Evolutionary conservation across 441 rosid genomes (phyloP).

Genomic region (Adansonia grandidieri): DNA sequence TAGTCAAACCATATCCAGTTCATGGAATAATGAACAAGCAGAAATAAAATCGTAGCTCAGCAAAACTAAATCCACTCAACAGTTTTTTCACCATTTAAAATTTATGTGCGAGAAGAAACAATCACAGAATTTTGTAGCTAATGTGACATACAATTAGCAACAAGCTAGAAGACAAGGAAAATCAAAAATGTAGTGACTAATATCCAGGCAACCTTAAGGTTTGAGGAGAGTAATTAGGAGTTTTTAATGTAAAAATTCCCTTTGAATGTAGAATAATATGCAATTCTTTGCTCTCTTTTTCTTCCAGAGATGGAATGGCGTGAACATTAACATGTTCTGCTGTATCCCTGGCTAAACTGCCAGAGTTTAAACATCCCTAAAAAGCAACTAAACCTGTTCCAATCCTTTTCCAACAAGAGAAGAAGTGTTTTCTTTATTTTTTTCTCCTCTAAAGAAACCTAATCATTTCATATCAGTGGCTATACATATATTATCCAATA

Average conservation of each 20-base stretch:
- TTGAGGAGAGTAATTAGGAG: conserved; percentile 3
- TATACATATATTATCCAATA: not conserved
- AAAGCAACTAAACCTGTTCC: conserved; percentile 2
- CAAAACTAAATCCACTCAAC: not conserved
- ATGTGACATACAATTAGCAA: not conserved
- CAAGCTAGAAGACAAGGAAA: not conserved
- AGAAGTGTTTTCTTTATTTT: not conserved
- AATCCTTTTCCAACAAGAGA: not conserved
- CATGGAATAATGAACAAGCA: conserved; percentile 5
- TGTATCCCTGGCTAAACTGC: not conserved
- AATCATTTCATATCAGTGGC: not conserved
- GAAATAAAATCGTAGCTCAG: not conserved
- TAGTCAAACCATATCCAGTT: not conserved
- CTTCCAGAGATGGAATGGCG: not conserved
- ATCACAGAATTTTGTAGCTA: not conserved
- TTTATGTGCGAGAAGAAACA: not conserved
- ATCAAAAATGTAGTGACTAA: not conserved
- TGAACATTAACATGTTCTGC: not conserved
- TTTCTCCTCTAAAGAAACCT: not conserved
- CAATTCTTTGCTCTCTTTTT: not conserved
- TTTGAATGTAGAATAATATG: not conserved
- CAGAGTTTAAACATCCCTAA: conserved; percentile 1
- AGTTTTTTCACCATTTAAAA: not conserved
- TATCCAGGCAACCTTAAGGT: conserved; percentile 12
- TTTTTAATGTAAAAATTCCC: not conserved